A percentile compares a stretch with the other conserved stretches of the same genome.
Evolutionary conservation across 225 moss, liverwort and hornwort genomes (phyloP).

Genomic region (Asterella californica): DNA sequence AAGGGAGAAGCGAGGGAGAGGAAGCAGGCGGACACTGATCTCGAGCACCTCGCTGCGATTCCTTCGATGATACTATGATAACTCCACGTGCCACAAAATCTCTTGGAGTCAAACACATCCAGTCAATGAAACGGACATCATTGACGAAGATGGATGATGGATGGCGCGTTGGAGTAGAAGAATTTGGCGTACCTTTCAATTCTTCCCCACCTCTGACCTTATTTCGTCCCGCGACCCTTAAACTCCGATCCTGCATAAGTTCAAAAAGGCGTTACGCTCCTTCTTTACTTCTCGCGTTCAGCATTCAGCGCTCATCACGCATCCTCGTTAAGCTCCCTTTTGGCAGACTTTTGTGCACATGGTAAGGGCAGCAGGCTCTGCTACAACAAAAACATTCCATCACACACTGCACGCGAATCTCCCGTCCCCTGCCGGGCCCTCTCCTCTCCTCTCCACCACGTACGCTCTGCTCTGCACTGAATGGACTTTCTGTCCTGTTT

Average conservation of each 20-base stretch:
- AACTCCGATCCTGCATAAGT: background rate
- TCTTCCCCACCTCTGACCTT: background rate
- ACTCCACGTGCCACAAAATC: background rate
- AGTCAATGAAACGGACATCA: background rate
- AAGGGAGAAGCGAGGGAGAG: background rate
- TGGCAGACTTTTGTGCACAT: constrained; percentile 10
- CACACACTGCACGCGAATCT: background rate
- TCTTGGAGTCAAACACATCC: background rate
- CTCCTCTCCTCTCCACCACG: background rate
- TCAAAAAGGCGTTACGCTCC: background rate
- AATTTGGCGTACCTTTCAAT: background rate
- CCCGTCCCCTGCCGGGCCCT: background rate
- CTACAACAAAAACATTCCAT: constrained; percentile 2
- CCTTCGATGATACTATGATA: background rate
- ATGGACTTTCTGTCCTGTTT: constrained; percentile 1
- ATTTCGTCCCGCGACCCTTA: background rate
- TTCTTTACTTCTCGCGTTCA: background rate
- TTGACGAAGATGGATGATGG: background rate
- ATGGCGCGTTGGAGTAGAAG: background rate
- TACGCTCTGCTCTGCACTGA: background rate
- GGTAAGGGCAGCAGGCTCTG: background rate
- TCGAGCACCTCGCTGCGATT: background rate
- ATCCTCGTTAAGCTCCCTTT: background rate
- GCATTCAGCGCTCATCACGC: background rate
- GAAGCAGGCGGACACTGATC: background rate